Evolutionary conservation across 805 yeast species (phyloP).

Genomic region (Lipomyces chichibuensis): DNA sequence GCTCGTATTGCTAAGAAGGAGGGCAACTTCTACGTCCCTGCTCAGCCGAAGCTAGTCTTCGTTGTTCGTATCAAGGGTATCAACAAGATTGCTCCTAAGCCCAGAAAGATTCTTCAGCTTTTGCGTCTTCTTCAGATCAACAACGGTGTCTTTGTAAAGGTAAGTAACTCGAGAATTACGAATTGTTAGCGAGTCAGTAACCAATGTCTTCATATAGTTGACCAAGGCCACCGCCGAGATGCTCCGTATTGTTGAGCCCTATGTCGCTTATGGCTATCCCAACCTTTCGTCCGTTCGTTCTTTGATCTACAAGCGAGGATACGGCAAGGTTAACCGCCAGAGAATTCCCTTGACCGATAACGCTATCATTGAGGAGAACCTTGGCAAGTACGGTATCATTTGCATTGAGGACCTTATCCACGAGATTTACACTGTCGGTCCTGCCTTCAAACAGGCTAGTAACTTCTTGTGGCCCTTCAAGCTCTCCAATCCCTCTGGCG

Average conservation of each 20-base stretch:
- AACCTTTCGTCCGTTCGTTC: constrained; percentile 71
- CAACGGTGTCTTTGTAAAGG: constrained; percentile 74
- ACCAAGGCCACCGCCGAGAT: constrained; percentile 81
- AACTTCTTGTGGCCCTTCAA: constrained; percentile 87
- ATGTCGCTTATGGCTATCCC: constrained; percentile 83
- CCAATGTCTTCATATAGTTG: constrained; percentile 44
- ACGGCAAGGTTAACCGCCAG: constrained; percentile 80
- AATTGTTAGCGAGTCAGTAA: neutral
- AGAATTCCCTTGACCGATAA: constrained; percentile 73
- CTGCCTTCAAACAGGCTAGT: constrained; percentile 82
- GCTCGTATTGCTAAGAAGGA: constrained; percentile 92
- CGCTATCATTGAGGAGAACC: constrained; percentile 67
- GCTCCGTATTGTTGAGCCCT: constrained; percentile 77
- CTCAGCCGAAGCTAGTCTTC: constrained; percentile 69
- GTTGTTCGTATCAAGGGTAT: constrained; percentile 80
- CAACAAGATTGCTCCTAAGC: constrained; percentile 78
- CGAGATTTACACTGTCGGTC: constrained; percentile 82
- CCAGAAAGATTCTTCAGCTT: constrained; percentile 78
- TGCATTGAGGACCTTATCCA: constrained; percentile 78
- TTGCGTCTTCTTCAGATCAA: constrained; percentile 77
- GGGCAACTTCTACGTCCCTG: constrained; percentile 88
- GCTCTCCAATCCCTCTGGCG: constrained; percentile 80
- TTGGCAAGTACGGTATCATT: constrained; percentile 75
- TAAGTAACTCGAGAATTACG: neutral
- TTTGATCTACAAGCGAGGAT: constrained; percentile 81